Percentiles rank a stretch among this genome's conserved stretches.
phyloP scores from a whole-genome alignment of 371 early-diverging fungal species.

The Saksenaea vasiformis region DNA sequence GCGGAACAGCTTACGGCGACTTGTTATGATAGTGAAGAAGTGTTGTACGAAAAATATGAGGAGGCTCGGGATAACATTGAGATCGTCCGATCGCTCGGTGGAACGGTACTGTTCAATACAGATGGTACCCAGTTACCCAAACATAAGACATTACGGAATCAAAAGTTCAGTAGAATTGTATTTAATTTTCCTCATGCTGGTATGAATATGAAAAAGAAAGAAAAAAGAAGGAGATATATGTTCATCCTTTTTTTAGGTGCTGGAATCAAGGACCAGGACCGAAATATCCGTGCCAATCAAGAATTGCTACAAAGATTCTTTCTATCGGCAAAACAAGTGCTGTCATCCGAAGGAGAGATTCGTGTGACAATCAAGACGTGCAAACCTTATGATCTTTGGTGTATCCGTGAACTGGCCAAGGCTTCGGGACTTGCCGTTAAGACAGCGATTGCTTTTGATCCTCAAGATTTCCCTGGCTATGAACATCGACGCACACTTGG shows the following conservation, averaged over 20 bases:
- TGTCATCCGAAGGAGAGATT: constrained; percentile 67
- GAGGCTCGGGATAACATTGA: constrained; percentile 67
- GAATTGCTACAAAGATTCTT: constrained; percentile 73
- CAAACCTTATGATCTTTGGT: constrained; percentile 89
- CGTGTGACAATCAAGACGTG: constrained; percentile 86
- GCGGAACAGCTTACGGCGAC: constrained; percentile 72
- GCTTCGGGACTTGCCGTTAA: constrained; percentile 61
- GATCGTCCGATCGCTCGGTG: constrained; percentile 59
- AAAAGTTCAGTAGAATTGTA: constrained; percentile 77
- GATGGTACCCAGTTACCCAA: constrained; percentile 80
- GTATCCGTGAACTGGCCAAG: constrained; percentile 74
- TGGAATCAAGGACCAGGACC: constrained; percentile 92
- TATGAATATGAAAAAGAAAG: constrained; percentile 17
- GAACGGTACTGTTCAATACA: constrained; percentile 72
- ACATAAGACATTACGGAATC: constrained; percentile 55
- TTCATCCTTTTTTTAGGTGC: constrained; percentile 55
- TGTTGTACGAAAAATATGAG: constrained; percentile 78
- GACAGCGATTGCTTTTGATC: constrained; percentile 65
- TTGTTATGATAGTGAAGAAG: constrained; percentile 71
- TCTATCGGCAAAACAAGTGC: constrained; percentile 55
- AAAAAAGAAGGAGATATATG: background rate
- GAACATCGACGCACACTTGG: constrained; percentile 94
- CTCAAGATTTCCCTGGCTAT: constrained; percentile 82
- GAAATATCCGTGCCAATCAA: constrained; percentile 87
- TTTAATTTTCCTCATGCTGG: constrained; percentile 97